Evolutionary conservation across 306 rosid genomes (phyloP), one percentile per base, ranked within the genome.

Genomic region (Luffa acutangula): DNA sequence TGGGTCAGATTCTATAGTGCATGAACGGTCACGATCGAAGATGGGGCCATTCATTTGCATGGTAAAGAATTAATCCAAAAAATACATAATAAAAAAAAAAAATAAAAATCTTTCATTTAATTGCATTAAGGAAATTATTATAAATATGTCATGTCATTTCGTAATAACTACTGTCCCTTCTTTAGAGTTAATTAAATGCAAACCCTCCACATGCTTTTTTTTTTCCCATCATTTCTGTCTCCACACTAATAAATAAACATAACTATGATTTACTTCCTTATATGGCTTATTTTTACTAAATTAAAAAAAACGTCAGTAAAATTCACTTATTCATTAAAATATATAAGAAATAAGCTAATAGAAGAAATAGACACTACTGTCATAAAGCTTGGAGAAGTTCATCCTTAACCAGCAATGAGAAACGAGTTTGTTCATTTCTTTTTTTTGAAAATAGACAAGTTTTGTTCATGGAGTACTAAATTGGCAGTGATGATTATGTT

Each of bases 41-140:
- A 75, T 75, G 63, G 64, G 78, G 17, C 78, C 78, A 34, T 53
- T 5, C 36, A 53, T 53, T 52, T 75, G 49, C 78, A 75, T 74
- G 51, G 1, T 51, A 72, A 46, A 2, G 49, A 49, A 48, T 73
- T 7, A 49, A 73, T 51, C 15, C 21, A 33, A 13, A 13, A 73
- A 54, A 17, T 54, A 5, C 8, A 18, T 6, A 2, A 17, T 6
- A 5, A 53, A 14, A 15, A 0, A 53, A 2, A 53, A 53, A 15
- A 36, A 41, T 4, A 67, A 17, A 65, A 37, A 65, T 65, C 11
- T 36, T 72, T 72, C 20, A 71, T 21, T 71, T 71, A 46, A 46
- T 41, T 69, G 54, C 54, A 8, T 69, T 69, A 1, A 1, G 17
- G 41, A 21, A 71, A 7, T 52, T 52, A 2, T 66, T 53, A 13